Evolutionary conservation across 2,329 filamentous ascomycete genomes (phyloP), one percentile per base, ranked within the genome.

Genomic region (Penicillium sp.): DNA sequence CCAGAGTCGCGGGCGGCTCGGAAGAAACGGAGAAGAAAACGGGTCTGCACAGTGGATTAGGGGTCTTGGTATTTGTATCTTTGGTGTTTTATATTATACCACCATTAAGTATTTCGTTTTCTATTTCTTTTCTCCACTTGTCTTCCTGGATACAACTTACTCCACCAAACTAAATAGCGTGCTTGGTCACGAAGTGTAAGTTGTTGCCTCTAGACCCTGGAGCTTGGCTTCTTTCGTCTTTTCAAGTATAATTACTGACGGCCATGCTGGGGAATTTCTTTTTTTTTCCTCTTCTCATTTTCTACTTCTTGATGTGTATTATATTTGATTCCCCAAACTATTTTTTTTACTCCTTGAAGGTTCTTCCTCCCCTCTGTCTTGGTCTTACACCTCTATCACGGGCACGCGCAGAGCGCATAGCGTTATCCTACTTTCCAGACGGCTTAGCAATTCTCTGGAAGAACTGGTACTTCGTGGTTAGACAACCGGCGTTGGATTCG

Each of bases 31-130:
- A 61, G 61, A 42, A 58, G 48, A 57, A 58, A 63, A 57, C 53
- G 57, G 58, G 58, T 60, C 59, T 63, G 55, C 59, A 62, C 61
- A 63, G 61, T 55, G 57, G 59, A 48, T 56, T 62, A 63, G 56
- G 57, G 58, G 58, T 59, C 61, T 55, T 34, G 35, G 11, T n/a
- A 27, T 27, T 26, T 23, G 26, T 41, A 42, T 26, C n/a, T n/a
- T n/a, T 35, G 35, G 30, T 5, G 23, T 23, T 27, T 34, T 41
- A 34, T 43, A 14, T 46, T 26, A 48, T 41, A 30, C 34, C 5
- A 23, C 23, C 23, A 23, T 23, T n/a, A n/a, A n/a, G 5, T 48
- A 32, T 48, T 49, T 47, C n/a, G 7, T 43, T 43, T 30, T 51
- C 39, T 40, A 48, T 23, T 35, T 51, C 39, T 40, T 51, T 23